Evolutionary conservation across 2,329 filamentous ascomycete genomes (phyloP).

Genomic region (Colletotrichum scovillei): DNA sequence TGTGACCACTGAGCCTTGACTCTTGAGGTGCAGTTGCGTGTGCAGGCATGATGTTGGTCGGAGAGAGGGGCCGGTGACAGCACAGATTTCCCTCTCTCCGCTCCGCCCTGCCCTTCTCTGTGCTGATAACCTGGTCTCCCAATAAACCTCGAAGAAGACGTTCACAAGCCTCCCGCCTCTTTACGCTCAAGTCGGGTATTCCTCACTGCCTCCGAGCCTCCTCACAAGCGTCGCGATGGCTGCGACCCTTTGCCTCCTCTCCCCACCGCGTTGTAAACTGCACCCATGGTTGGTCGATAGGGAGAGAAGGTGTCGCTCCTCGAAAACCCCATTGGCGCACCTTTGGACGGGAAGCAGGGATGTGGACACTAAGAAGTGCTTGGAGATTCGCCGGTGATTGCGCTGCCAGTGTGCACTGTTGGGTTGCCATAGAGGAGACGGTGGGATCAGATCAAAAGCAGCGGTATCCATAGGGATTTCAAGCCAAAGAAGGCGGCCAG

Average conservation of each 20-base stretch:
- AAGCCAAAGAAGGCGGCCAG: conserved; percentile 1
- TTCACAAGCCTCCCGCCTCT: neutral
- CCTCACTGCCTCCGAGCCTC: neutral
- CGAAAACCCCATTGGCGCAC: conserved; percentile 22
- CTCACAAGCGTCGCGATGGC: conserved; percentile 25
- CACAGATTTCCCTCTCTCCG: neutral
- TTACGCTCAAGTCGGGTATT: neutral
- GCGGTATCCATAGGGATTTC: conserved; percentile 4
- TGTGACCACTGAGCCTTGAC: neutral
- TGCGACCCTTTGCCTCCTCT: conserved; percentile 24
- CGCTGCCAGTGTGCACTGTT: conserved; percentile 15
- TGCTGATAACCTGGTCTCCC: neutral
- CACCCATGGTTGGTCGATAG: conserved; percentile 16
- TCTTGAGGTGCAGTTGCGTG: neutral
- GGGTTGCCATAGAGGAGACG: conserved; percentile 17
- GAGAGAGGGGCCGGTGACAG: conserved; percentile 19
- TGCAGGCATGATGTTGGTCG: conserved; percentile 14
- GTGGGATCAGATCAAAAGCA: conserved; percentile 14
- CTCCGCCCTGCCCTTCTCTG: neutral
- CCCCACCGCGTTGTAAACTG: conserved; percentile 3
- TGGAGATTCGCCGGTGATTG: conserved; percentile 13
- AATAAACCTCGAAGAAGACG: neutral
- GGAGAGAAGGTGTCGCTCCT: neutral
- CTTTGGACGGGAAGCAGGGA: conserved; percentile 30
- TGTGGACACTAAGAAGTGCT: conserved; percentile 22